A percentile compares a stretch with the other conserved stretches of the same genome.
Evolutionary conservation across 2,329 filamentous ascomycete species (phyloP).

Genomic region (Trichophaea hybrida): DNA sequence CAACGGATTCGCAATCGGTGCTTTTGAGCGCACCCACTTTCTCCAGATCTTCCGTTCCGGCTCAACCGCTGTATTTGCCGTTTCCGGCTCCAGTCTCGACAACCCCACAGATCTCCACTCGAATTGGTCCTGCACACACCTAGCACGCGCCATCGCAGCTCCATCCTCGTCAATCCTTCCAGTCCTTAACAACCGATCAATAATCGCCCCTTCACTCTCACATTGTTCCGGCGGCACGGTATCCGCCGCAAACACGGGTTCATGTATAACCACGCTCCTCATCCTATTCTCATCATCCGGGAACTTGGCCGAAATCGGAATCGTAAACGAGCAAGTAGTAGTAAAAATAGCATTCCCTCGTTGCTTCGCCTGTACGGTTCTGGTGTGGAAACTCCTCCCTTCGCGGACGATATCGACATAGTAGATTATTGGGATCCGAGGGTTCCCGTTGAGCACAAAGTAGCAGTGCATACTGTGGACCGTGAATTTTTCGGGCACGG

Average conservation of each 20-base stretch:
- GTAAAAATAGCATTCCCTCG: slow-evolving; percentile 84
- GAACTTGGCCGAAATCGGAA: slow-evolving; percentile 41
- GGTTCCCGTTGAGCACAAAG: slow-evolving; percentile 82
- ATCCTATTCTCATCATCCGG: slow-evolving; percentile 35
- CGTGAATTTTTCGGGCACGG: slow-evolving; percentile 64
- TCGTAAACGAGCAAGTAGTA: slow-evolving; percentile 78
- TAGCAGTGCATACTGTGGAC: slow-evolving; percentile 98
- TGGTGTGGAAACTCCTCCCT: slow-evolving; percentile 74
- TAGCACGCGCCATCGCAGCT: slow-evolving; percentile 26
- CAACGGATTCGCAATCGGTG: slow-evolving; percentile 56
- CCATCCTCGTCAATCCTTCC: slow-evolving; percentile 35
- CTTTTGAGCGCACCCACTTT: slow-evolving; percentile 62
- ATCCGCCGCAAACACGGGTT: slow-evolving; percentile 37
- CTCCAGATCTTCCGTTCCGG: slow-evolving; percentile 54
- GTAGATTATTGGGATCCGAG: slow-evolving; percentile 75
- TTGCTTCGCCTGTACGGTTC: slow-evolving; percentile 92
- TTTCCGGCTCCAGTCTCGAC: slow-evolving; percentile 32
- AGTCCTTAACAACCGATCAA: slow-evolving; percentile 37
- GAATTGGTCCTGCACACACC: slow-evolving; percentile 39
- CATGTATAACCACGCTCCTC: slow-evolving; percentile 48
- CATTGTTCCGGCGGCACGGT: slow-evolving; percentile 32
- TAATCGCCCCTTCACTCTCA: slow-evolving; percentile 32
- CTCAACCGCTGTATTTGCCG: neutral
- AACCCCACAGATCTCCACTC: slow-evolving; percentile 44
- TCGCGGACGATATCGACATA: slow-evolving; percentile 89